Percentiles rank a stretch among this genome's conserved stretches.
phyloP scores from a whole-genome alignment of 495 filamentous ascomycete genomes.

The Neurospora terricola region DNA sequence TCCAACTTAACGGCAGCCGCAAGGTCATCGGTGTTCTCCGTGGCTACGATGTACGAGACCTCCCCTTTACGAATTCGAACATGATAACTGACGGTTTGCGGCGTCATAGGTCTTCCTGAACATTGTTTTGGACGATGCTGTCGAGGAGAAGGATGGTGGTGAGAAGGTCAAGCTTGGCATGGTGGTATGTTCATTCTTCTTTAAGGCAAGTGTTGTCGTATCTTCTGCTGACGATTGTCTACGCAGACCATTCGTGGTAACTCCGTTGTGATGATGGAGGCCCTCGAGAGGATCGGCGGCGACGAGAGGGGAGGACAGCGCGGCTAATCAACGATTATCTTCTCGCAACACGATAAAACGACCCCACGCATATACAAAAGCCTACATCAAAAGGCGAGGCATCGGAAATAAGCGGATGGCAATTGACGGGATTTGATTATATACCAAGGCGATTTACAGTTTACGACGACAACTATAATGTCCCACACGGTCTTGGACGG shows the following conservation, averaged over 20 bases:
- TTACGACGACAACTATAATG: not conserved
- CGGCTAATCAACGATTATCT: not conserved
- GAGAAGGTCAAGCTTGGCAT: conserved; percentile 89
- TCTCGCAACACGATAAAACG: not conserved
- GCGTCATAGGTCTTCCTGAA: conserved; percentile 82
- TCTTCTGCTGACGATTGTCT: not conserved
- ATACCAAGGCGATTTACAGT: not conserved
- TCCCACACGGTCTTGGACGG: not conserved
- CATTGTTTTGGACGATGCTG: conserved; percentile 95
- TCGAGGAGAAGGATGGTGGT: conserved; percentile 85
- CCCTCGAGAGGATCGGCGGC: conserved; percentile 49
- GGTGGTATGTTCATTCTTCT: conserved; percentile 54
- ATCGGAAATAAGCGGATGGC: not conserved
- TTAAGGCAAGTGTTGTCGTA: not conserved
- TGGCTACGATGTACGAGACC: conserved; percentile 76
- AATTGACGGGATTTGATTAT: not conserved
- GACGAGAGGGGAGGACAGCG: conserved; percentile 25
- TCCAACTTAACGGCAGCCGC: conserved; percentile 93
- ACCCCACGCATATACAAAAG: not conserved
- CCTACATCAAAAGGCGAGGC: not conserved
- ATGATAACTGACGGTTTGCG: not conserved
- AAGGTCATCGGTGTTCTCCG: conserved; percentile 92
- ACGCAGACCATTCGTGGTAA: conserved; percentile 72
- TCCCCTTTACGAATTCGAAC: not conserved
- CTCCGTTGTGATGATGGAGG: conserved; percentile 93